Conservation (phyloP, 768 basidiomycete genomes). For the Pleurotus cornucopiae region DNA sequence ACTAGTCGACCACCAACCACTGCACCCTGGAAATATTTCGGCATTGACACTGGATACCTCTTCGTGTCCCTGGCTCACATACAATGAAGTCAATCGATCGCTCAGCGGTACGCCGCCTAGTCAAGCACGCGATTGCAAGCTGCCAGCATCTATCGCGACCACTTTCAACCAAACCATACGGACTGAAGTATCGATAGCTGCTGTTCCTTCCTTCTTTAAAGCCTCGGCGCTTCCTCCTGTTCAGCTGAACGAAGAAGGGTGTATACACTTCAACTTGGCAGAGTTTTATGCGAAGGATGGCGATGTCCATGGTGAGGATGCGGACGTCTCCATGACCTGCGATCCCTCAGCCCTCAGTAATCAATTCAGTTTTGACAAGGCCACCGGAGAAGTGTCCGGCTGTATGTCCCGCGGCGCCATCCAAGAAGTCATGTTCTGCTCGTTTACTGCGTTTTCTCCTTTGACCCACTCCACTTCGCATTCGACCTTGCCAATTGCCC, state of each 20-base stretch:
- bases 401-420: slow-evolving; percentile 40
- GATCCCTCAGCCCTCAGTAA: slow-evolving; percentile 43
- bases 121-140: slow-evolving; percentile 27
- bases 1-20: slow-evolving; percentile 53
- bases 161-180: slow-evolving; percentile 64
- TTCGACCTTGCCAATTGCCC: slow-evolving; percentile 47
- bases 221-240: slow-evolving; percentile 52
- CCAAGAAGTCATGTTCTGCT: slow-evolving; percentile 36
- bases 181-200: slow-evolving; percentile 59
- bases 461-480: slow-evolving; percentile 71
- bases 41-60: slow-evolving; percentile 57
- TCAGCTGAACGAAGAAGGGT: slow-evolving; percentile 44
- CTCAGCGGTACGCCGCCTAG: slow-evolving; percentile 64
- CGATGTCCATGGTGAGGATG: slow-evolving; percentile 34
- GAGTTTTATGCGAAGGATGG: slow-evolving; percentile 53
- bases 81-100: slow-evolving; percentile 49
- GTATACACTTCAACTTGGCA: slow-evolving; percentile 49
- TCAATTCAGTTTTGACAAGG: slow-evolving; percentile 52
- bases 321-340: slow-evolving; percentile 51
- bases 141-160: slow-evolving; percentile 43
- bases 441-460: slow-evolving; percentile 66
- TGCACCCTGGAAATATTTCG: slow-evolving; percentile 57
- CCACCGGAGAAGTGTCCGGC: slow-evolving; percentile 46
- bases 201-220: slow-evolving; percentile 74
- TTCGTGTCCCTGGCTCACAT: slow-evolving; percentile 56